These are phyloP conservation scores for Chaetomiaceae sp. DNA, from an alignment of 2,329 filamentous ascomycete genomes.

Conservation along the genomic window DNA sequence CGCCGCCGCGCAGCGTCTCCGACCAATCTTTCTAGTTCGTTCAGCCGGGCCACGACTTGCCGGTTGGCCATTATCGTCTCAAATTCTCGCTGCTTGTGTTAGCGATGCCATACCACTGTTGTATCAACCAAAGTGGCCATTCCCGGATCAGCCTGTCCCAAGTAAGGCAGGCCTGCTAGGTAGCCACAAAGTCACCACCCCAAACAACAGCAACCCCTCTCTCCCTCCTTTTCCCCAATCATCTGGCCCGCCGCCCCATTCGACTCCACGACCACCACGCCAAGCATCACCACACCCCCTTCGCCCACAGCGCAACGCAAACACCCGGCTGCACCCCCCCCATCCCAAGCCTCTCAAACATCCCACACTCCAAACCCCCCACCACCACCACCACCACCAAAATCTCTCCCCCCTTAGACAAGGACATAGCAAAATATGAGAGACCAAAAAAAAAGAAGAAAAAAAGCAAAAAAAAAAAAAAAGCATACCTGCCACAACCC, in stretches of 20 bases:
- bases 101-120: too few species aligned
- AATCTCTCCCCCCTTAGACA: background rate
- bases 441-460: background rate
- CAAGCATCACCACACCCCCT: too few species aligned
- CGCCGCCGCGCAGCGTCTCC: slow-evolving; percentile 44
- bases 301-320: too few species aligned
- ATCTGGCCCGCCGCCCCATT: too few species aligned
- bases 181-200: too few species aligned
- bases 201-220: too few species aligned
- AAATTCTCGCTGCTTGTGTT: slow-evolving; percentile 48
- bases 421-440: background rate
- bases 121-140: too few species aligned
- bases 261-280: too few species aligned
- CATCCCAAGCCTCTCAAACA: background rate
- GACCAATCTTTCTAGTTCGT: slow-evolving; percentile 55
- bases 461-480: slow-evolving; percentile 1
- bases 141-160: too few species aligned
- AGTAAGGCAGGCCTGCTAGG: too few species aligned
- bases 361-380: background rate
- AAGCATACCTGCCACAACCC: slow-evolving; percentile 47
- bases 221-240: too few species aligned
- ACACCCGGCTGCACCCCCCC: background rate
- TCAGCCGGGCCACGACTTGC: slow-evolving; percentile 53
- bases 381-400: background rate
- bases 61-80: slow-evolving; percentile 48